Base-by-base conservation (phyloP, 352 stramenopile species). In the Globisporangium yorkense region DNA sequence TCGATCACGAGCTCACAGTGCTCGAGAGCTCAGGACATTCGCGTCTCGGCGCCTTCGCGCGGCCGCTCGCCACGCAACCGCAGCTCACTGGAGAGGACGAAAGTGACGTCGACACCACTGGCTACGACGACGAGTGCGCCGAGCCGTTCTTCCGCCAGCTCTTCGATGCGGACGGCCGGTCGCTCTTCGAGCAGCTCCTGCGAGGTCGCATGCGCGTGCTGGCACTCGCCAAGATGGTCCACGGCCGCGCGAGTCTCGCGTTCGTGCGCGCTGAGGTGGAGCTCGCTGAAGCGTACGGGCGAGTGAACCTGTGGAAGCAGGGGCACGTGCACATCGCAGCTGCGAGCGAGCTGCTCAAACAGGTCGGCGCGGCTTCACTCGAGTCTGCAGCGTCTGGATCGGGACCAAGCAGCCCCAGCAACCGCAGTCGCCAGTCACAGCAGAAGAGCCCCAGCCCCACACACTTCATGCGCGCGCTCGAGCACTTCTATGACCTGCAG, bases 241-340 rank as follows among this genome's bases (percentile, higher is more conserved):
- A 77, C 29, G 73, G 74, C 0, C 55, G 72, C 0, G 55, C 71
- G 7, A 79, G 68, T 20, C 51, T 76, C n/a, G 58, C 57, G 33
- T 77, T 68, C 55, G 66, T 75, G 20, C 66, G 64, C 2, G 78
- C 78, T 2, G 69, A 86, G n/a, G 55, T 87, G 16, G 73, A 83
- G 58, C 51, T 91, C 8, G 78, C 67, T 0, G 78, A 87, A 52
- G 62, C 57, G 2, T 91, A 89, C 37, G 67, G 76, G 5, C 64
- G 74, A 0, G 54, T 87, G 40, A 84, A 78, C 44, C 68, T 91
- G 13, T 89, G 80, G 80, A 89, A 91, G 47, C 80, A 91, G 44
- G 76, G 71, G 0, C 67, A 87, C 40, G 41, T 71, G 6, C 80
- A 91, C 40, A 57, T 70, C 5, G 64, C 63, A 7, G 58, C 59